Evolutionary conservation across 371 early-diverging fungal genomes (phyloP).

Genomic region (Dinochytrium kinnereticum): DNA sequence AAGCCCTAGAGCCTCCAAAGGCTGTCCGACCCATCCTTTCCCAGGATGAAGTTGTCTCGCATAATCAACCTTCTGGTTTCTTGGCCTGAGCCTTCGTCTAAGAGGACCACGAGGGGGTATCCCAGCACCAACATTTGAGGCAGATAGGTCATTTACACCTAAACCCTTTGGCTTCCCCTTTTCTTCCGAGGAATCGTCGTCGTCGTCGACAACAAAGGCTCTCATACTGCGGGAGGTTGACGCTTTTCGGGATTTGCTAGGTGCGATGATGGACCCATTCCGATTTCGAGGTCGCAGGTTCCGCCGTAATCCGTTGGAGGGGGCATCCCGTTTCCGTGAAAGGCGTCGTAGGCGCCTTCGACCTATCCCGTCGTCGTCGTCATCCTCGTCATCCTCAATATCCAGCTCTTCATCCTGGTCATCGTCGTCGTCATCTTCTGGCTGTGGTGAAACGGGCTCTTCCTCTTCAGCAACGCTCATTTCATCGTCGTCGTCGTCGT

Average conservation of each 20-base stretch:
- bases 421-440: conserved; percentile 15
- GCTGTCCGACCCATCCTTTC: conserved; percentile 27
- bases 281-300: not conserved
- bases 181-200: too few species aligned
- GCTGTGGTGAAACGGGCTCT: not conserved
- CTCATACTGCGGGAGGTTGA: conserved; percentile 5
- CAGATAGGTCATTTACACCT: not conserved
- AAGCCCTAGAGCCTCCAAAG: conserved; percentile 13
- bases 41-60: conserved; percentile 31
- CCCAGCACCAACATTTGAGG: not conserved
- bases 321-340: not conserved
- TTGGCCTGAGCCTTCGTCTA: conserved; percentile 15
- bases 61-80: conserved; percentile 23
- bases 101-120: not conserved
- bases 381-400: conserved; percentile 11
- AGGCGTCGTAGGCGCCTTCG: not conserved
- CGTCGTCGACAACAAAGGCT: conserved; percentile 18
- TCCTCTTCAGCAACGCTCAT: not conserved
- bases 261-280: not conserved
- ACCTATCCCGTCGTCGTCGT: conserved; percentile 4
- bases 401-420: conserved; percentile 17
- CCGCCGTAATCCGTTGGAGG: not conserved
- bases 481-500: conserved; percentile 11
- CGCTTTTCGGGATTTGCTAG: not conserved
- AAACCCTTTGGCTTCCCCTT: too few species aligned